Percentiles rank a stretch among this genome's conserved stretches.
phyloP scores from a whole-genome alignment of 768 basidiomycete genomes.

The Tulasnella sp. region DNA sequence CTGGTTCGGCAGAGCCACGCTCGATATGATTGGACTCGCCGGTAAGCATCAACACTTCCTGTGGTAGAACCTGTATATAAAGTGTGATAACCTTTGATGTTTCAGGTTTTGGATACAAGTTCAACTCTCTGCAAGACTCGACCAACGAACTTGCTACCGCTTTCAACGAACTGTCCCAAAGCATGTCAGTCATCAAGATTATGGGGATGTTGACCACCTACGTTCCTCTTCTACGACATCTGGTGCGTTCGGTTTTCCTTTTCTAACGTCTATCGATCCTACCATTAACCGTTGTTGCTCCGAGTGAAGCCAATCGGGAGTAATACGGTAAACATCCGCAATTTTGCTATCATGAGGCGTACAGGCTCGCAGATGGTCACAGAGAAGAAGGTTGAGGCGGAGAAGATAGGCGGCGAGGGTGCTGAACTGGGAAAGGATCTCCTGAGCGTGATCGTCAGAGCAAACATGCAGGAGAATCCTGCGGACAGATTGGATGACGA shows the following conservation, averaged over 20 bases:
- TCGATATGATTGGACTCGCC: constrained; percentile 24
- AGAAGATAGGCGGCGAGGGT: not conserved
- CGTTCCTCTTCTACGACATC: not conserved
- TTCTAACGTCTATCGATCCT: not conserved
- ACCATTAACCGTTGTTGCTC: too few relatives aligned
- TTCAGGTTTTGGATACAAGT: constrained; percentile 30
- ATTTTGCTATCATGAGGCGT: not conserved
- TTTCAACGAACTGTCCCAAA: constrained; percentile 5
- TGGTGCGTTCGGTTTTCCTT: not conserved
- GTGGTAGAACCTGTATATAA: not conserved
- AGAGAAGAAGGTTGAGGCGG: not conserved
- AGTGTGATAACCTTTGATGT: not conserved
- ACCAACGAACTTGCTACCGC: not conserved
- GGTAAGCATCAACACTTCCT: constrained; percentile 12
- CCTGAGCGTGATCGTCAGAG: constrained; percentile 30
- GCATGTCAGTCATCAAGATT: not conserved
- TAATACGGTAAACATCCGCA: too few relatives aligned
- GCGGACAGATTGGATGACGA: constrained; percentile 47
- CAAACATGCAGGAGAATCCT: constrained; percentile 50
- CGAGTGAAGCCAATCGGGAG: not conserved
- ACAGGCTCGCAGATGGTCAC: not conserved
- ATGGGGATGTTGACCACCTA: not conserved
- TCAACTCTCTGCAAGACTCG: constrained; percentile 24
- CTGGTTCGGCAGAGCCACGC: constrained; percentile 16
- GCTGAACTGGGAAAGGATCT: not conserved